phyloP scores from a whole-genome alignment of 2,329 filamentous ascomycete genomes.

The Pseudocercospora fuligena region DNA sequence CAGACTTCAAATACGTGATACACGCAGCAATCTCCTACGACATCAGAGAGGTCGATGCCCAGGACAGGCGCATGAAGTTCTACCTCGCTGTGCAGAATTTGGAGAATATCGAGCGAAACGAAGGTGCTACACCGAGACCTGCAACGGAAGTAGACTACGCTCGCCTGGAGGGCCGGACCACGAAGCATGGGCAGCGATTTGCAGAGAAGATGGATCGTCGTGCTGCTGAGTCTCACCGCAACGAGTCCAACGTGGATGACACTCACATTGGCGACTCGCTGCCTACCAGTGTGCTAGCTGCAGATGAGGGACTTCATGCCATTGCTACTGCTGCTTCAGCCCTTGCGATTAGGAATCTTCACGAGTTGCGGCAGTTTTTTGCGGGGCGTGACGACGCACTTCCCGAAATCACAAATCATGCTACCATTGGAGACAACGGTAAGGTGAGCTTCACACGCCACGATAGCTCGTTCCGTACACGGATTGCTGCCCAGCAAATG shows the following conservation, averaged over 20 bases:
- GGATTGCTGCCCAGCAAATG: slow-evolving; percentile 31
- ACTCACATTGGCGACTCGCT: neutral
- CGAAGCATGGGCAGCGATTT: neutral
- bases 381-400: slow-evolving; percentile 18
- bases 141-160: neutral
- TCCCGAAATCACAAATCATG: neutral
- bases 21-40: slow-evolving; percentile 36
- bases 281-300: neutral
- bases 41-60: slow-evolving; percentile 27
- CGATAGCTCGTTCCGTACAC: neutral
- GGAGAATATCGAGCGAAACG: neutral
- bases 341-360: neutral
- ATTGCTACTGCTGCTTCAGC: neutral
- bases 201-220: neutral
- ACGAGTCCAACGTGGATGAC: neutral
- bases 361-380: slow-evolving; percentile 19
- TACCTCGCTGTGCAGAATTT: neutral
- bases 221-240: neutral
- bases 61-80: neutral
- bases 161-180: neutral
- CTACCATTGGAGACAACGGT: neutral
- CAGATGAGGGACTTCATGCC: neutral
- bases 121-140: neutral
- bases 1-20: slow-evolving; percentile 28
- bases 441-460: neutral